Evolutionary conservation across 2,329 filamentous ascomycete genomes (phyloP).

Genomic region (Calonectria pauciramosa): DNA sequence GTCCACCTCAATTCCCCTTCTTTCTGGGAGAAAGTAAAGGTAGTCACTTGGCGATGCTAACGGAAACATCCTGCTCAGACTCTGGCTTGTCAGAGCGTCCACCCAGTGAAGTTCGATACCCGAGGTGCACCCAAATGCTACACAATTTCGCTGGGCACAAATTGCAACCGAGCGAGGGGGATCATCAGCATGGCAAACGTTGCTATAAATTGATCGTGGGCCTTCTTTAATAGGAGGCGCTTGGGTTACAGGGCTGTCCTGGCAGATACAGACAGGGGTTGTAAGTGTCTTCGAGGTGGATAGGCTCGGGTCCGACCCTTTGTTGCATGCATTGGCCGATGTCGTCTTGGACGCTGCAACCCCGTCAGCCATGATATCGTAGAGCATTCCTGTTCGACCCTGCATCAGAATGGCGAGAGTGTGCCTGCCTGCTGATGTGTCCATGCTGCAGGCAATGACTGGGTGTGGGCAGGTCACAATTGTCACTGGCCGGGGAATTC

Average conservation of each 20-base stretch:
- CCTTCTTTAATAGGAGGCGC: constrained; percentile 50
- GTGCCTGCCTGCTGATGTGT: constrained; percentile 68
- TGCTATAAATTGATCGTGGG: constrained; percentile 52
- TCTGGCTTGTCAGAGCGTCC: constrained; percentile 60
- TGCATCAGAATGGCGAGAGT: constrained; percentile 71
- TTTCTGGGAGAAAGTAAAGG: constrained; percentile 71
- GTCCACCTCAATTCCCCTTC: constrained; percentile 61
- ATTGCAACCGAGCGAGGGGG: constrained; percentile 75
- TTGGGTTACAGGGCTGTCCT: constrained; percentile 32
- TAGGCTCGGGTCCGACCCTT: constrained; percentile 28
- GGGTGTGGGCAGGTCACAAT: constrained; percentile 69
- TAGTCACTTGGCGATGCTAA: constrained; percentile 67
- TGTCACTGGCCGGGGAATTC: constrained; percentile 59
- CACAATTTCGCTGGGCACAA: constrained; percentile 73
- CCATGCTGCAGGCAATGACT: constrained; percentile 73
- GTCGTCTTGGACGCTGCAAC: constrained; percentile 21
- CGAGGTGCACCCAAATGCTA: constrained; percentile 74
- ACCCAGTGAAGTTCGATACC: constrained; percentile 75
- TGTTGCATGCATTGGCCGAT: constrained; percentile 19
- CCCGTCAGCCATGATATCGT: constrained; percentile 59
- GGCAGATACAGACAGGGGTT: constrained; percentile 41
- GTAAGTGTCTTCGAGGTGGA: constrained; percentile 17
- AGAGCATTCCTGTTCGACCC: constrained; percentile 72
- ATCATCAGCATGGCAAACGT: constrained; percentile 72
- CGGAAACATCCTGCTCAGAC: constrained; percentile 68